A percentile compares a stretch with the other conserved stretches of the same genome.
phyloP scores from a whole-genome alignment of 1,284 basidiomycete species.

The Microbotryomycetes sp. region DNA sequence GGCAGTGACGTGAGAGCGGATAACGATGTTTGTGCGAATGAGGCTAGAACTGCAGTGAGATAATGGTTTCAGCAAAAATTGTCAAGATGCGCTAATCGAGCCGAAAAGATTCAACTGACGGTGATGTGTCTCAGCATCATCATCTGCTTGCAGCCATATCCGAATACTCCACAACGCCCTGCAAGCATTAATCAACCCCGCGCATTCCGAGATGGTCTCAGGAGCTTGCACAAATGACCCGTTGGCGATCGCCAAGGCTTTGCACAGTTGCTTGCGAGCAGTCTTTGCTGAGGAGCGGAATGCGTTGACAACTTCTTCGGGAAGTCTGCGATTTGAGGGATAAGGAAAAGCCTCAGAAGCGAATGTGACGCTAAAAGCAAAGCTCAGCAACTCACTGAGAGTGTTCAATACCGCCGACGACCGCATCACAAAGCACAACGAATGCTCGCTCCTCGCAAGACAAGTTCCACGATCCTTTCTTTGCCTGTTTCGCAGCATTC shows the following conservation, averaged over 20 bases:
- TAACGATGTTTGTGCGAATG: slow-evolving; percentile 9
- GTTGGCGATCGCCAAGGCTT: background rate
- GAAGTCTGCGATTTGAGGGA: background rate
- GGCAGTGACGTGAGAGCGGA: background rate
- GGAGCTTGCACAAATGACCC: background rate
- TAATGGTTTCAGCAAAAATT: background rate
- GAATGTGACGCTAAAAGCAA: background rate
- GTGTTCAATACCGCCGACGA: background rate
- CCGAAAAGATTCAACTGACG: background rate
- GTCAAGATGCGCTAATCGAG: background rate
- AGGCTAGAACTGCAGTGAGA: slow-evolving; percentile 1
- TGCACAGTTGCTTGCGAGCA: slow-evolving; percentile 9
- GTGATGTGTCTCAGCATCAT: slow-evolving; percentile 1
- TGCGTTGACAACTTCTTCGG: background rate
- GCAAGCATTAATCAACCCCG: slow-evolving; percentile 8
- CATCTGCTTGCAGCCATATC: slow-evolving; percentile 5
- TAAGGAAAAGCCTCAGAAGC: background rate
- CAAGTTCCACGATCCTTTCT: background rate
- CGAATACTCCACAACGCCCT: slow-evolving; percentile 4
- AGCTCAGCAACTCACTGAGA: background rate
- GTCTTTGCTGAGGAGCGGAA: background rate
- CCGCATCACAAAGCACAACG: slow-evolving; percentile 10
- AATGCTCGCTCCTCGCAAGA: slow-evolving; percentile 1
- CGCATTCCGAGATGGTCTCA: background rate
- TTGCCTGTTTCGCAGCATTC: background rate